These are phyloP conservation scores for Picea abies DNA, from an alignment of 83 land plant species.

Conservation along the genomic window DNA sequence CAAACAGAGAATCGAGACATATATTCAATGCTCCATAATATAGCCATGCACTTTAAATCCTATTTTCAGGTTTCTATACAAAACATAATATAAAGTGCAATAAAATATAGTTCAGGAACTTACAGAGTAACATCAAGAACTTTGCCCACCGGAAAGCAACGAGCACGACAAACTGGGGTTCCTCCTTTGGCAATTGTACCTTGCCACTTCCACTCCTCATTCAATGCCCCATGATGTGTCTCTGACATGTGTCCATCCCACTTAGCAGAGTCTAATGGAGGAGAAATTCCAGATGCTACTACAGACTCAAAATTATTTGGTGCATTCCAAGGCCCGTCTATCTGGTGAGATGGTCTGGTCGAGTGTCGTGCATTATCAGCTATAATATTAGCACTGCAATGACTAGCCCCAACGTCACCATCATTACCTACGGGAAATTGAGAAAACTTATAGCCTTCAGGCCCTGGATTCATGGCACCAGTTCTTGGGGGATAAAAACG, in stretches of 20 bases:
- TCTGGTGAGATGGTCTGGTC: conserved; percentile 26
- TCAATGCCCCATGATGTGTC: conserved; percentile 23
- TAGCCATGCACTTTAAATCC: not conserved
- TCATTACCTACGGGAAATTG: conserved; percentile 13
- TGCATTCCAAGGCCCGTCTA: conserved; percentile 36
- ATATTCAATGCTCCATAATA: not conserved
- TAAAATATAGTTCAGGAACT: conserved; percentile 33
- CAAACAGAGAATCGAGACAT: too few relatives aligned
- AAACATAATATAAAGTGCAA: not conserved
- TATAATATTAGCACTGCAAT: conserved; percentile 15
- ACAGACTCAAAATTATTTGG: conserved; percentile 32
- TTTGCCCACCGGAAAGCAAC: conserved; percentile 87
- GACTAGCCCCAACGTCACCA: not conserved
- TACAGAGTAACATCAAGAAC: conserved; percentile 72
- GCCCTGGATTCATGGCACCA: conserved; percentile 28
- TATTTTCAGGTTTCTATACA: not conserved
- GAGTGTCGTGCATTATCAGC: conserved; percentile 15
- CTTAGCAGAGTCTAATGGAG: conserved; percentile 22
- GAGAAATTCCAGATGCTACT: conserved; percentile 19
- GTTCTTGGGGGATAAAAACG: conserved; percentile 18
- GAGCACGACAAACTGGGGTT: conserved; percentile 88
- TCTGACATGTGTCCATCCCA: conserved; percentile 37
- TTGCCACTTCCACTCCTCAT: conserved; percentile 88
- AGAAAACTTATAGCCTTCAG: conserved; percentile 29
- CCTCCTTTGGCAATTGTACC: conserved; percentile 97